Evolutionary conservation across 257 asterid species (phyloP).

Genomic region (Solanum lignicaule): DNA sequence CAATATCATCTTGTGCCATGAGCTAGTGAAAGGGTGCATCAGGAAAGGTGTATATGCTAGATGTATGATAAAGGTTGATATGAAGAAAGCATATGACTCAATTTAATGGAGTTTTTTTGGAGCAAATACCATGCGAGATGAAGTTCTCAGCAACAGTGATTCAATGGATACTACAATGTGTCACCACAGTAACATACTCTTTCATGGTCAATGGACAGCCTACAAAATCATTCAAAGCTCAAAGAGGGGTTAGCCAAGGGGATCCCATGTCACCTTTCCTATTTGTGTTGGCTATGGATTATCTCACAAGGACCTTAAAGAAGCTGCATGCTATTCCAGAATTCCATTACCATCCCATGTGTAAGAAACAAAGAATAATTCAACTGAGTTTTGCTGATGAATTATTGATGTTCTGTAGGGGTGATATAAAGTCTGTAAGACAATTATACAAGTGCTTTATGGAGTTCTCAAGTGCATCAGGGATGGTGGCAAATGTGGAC

Average conservation of each 20-base stretch:
- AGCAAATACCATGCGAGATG: too few species aligned
- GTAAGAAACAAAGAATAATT: too few species aligned
- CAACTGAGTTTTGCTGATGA: background rate
- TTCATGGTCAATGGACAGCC: background rate
- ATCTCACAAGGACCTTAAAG: background rate
- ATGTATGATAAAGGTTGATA: background rate
- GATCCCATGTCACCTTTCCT: background rate
- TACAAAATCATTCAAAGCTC: too few species aligned
- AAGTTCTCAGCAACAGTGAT: too few species aligned
- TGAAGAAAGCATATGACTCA: background rate
- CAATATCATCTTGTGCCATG: too few species aligned
- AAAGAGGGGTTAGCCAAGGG: background rate
- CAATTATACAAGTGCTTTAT: too few species aligned
- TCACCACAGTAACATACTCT: background rate
- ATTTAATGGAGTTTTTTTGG: background rate
- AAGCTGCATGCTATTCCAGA: background rate
- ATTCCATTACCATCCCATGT: background rate
- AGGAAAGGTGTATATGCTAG: background rate
- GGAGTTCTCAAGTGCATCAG: background rate
- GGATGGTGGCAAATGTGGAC: background rate
- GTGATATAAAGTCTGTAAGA: background rate
- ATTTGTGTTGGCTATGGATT: background rate
- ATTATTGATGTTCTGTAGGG: background rate
- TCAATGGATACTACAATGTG: background rate
- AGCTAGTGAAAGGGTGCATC: too few species aligned